Evolutionary conservation across 306 rosid species (phyloP), one percentile per base, ranked within the genome.

Genomic region (Prunus fruticosa): DNA sequence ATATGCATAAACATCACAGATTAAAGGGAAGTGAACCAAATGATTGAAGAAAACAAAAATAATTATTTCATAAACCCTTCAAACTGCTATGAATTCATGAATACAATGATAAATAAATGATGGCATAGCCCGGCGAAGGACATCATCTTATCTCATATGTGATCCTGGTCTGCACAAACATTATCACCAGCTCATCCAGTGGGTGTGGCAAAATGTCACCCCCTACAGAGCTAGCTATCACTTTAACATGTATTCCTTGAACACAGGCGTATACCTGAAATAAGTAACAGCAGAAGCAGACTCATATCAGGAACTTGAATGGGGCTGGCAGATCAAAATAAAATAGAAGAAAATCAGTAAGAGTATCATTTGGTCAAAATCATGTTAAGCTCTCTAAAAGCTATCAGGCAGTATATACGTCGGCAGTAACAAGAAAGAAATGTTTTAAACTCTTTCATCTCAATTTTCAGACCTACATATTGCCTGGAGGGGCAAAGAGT

Each of bases 191-290:
- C 66, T 28, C 20, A 28, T 62, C 66, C 32, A 58, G 23, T 2
- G 64, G 30, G 13, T 52, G 69, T 11, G 15, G 74, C 28, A 70
- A 28, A 70, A 70, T 28, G 47, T 11, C 60, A 70, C 13, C n/a
- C 63, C 47, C 34, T 34, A 28, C 58, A 47, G n/a, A 68, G 57
- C 58, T 15, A 50, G 73, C 27, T 20, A 50, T 69, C 19, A 27
- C 45, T 6, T 50, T 9, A 25, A 51, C 46, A 27, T 16, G 18
- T 8, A 69, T 23, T 30, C 51, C 61, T 50, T 28, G 50, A 20
- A 69, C 47, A 20, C 51, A 53, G n/a, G n/a, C n/a, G 20, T 19
- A 50, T 56, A 71, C 51, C 75, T 71, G 75, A 71, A 32, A 53
- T 20, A 32, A 71, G 75, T 7, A 64, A 53, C 63, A n/a, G 22